Evolutionary conservation across 441 rosid species (phyloP), one percentile per base, ranked within the genome.

Genomic region (Bocquillonia castaneifolia): DNA sequence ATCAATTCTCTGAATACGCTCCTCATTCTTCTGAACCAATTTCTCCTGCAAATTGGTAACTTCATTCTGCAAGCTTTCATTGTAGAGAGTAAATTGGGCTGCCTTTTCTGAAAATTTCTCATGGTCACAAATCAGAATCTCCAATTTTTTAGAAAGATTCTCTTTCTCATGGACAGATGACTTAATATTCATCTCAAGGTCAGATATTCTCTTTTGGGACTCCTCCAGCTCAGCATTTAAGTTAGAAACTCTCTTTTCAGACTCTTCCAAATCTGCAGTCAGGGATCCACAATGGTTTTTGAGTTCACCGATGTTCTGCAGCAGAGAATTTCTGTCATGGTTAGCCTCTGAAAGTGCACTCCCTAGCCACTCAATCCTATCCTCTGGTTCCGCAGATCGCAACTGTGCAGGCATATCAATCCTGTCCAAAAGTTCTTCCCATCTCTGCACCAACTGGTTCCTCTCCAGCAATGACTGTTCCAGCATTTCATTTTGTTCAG

Each of bases 401-500:
- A 93, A 78, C 60, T 90, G 91, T 64, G 82, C 72, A 67, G 99
- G 97, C 79, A 93, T 79, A 79, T 85, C 54, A 59, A 91, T 84
- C 76, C 83, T 80, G 66, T 74, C 93, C 69, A 96, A 77, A 66
- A 87, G 85, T 75, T 85, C 90, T 84, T 96, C 99, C 98, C 96
- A 96, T 81, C 89, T 86, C 88, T 91, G 93, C 69, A 93, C 85
- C 82, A 91, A 72, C 52, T 81, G 82, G 77, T 91, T 93, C 82
- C 98, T 91, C 72, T 90, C 92, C 98, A 86, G 74, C 70, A 96
- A 82, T 68, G 99, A 96, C 76, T 91, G 99, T 75, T 96, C 98
- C 76, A 93, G 92, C 99, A 93, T 91, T 84, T 93, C 99, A 84
- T 90, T 96, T 82, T 93, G 97, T 78, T 96, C 98, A 62, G 98